Evolutionary conservation across 345 rosid species (phyloP).

Genomic region (Dipteronia sinensis): DNA sequence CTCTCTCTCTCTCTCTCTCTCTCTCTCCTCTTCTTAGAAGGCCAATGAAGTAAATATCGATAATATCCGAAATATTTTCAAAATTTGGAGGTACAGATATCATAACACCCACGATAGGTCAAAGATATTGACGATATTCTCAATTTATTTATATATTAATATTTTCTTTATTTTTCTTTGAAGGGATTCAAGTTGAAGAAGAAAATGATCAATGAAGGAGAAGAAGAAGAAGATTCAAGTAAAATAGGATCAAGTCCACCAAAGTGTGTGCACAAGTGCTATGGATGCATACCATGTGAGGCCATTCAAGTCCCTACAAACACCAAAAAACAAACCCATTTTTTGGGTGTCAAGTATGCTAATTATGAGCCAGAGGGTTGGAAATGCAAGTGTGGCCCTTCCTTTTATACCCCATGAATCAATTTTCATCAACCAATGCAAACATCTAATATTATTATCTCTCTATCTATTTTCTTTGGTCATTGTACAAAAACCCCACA

Average conservation of each 20-base stretch:
- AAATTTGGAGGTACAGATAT: too few species aligned
- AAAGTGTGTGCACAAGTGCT: slow-evolving; percentile 73
- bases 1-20: too few species aligned
- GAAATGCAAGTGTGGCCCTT: slow-evolving; percentile 86
- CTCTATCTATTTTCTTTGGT: neutral
- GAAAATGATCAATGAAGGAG: neutral
- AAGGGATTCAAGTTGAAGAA: neutral
- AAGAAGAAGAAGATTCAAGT: slow-evolving; percentile 8
- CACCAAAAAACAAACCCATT: slow-evolving; percentile 29
- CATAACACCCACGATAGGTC: too few species aligned
- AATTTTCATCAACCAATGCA: neutral
- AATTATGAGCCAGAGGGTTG: slow-evolving; percentile 87
- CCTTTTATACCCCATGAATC: slow-evolving; percentile 51
- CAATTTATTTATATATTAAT: too few species aligned
- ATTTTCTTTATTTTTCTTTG: too few species aligned
- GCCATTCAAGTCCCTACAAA: slow-evolving; percentile 67
- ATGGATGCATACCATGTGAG: slow-evolving; percentile 78
- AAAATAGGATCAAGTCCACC: slow-evolving; percentile 81
- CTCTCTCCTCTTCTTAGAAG: too few species aligned
- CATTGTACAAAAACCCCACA: neutral
- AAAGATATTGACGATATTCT: too few species aligned
- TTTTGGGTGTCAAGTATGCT: slow-evolving; percentile 49
- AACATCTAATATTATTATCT: neutral
- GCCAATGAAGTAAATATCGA: too few species aligned
- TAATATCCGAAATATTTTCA: too few species aligned